phyloP scores from a whole-genome alignment of 768 basidiomycete species.

The Suillus weaverae region DNA sequence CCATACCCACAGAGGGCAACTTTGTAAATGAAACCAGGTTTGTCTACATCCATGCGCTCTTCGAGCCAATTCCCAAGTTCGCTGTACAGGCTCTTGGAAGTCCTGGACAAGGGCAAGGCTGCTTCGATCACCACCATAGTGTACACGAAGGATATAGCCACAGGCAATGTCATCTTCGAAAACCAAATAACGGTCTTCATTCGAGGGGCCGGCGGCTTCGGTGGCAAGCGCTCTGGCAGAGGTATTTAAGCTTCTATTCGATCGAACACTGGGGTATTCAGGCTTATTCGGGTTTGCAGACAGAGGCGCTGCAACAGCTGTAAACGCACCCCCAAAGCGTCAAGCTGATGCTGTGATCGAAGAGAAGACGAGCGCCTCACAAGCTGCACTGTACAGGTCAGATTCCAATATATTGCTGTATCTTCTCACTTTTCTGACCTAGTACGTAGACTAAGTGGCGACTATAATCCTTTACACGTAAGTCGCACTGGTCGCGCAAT shows the following conservation, averaged over 20 bases:
- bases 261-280: constrained; percentile 4
- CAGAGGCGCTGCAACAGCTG: constrained; percentile 84
- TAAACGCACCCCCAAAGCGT: constrained; percentile 79
- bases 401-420: constrained; percentile 16
- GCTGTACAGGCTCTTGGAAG: constrained; percentile 63
- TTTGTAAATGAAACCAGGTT: constrained; percentile 75
- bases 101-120: constrained; percentile 90
- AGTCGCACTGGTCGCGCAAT: constrained; percentile 22
- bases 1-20: constrained; percentile 83
- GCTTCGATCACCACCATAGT: constrained; percentile 82
- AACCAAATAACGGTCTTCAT: constrained; percentile 91
- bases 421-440: constrained; percentile 7
- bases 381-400: constrained; percentile 92
- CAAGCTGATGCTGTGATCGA: constrained; percentile 83
- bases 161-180: constrained; percentile 84
- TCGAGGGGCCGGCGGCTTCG: constrained; percentile 94
- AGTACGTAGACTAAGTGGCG: constrained; percentile 73
- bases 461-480: constrained; percentile 88
- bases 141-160: constrained; percentile 76
- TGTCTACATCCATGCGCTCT: constrained; percentile 15
- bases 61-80: neutral
- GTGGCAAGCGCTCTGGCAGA: constrained; percentile 80
- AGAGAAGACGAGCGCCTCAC: constrained; percentile 78
- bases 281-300: constrained; percentile 45
- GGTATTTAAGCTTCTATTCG: constrained; percentile 46